Conservation (phyloP, 495 filamentous ascomycete genomes). For the Sabuloglossum arenarium region DNA sequence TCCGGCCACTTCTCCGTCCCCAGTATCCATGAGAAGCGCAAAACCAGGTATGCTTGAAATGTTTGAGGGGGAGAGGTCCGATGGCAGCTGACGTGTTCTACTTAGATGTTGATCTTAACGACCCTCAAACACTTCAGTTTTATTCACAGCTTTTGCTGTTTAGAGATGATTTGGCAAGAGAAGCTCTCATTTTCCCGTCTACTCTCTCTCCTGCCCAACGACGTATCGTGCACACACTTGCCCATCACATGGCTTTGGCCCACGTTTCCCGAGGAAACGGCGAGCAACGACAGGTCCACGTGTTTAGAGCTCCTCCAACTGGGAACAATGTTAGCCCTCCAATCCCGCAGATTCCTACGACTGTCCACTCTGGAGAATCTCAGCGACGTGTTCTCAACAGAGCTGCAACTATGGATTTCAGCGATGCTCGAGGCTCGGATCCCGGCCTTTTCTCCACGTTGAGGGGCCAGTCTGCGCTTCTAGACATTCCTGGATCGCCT, state of each 20-base stretch:
- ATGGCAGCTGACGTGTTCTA: neutral
- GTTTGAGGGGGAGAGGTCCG: neutral
- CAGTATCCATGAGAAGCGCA: constrained; percentile 36
- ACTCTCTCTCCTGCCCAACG: constrained; percentile 65
- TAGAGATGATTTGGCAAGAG: constrained; percentile 54
- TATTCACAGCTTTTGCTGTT: constrained; percentile 81
- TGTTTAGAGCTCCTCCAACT: constrained; percentile 47
- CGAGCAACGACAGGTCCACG: constrained; percentile 69
- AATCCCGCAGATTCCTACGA: constrained; percentile 29
- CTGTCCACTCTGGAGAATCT: constrained; percentile 46
- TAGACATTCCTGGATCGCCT: constrained; percentile 72
- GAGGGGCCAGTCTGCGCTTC: constrained; percentile 45
- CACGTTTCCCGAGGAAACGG: constrained; percentile 76
- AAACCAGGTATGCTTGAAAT: constrained; percentile 33
- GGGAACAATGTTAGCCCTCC: constrained; percentile 43
- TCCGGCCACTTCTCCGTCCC: constrained; percentile 51
- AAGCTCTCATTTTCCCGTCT: constrained; percentile 64
- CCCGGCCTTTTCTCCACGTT: constrained; percentile 49
- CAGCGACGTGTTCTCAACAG: constrained; percentile 69
- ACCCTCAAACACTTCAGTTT: constrained; percentile 65
- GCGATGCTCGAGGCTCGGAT: constrained; percentile 57
- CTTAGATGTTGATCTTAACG: constrained; percentile 71
- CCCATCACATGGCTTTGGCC: constrained; percentile 81
- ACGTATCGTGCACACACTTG: constrained; percentile 76
- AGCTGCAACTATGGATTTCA: constrained; percentile 96